Conservation (phyloP, 139 green algal genomes). For the Microglena sp. region DNA sequence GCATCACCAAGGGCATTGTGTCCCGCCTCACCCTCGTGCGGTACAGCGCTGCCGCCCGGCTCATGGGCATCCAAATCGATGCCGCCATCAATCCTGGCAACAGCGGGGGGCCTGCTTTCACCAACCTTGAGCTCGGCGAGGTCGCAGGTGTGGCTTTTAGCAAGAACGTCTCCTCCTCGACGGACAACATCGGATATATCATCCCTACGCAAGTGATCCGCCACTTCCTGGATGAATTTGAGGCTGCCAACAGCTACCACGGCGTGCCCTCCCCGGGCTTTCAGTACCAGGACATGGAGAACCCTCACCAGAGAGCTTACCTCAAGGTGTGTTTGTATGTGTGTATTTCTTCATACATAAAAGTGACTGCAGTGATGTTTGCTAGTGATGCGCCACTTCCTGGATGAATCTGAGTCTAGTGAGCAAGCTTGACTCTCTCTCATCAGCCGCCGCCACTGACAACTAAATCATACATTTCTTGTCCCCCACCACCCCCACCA, state of each 20-base stretch:
- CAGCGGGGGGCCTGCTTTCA: constrained; percentile 65
- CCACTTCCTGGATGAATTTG: constrained; percentile 61
- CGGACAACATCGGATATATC: constrained; percentile 76
- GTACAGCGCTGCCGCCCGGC: constrained; percentile 29
- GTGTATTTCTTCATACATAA: neutral
- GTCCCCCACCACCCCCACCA: too few species aligned
- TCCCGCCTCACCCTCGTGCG: constrained; percentile 42
- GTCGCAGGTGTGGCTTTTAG: constrained; percentile 62
- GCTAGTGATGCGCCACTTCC: too few species aligned
- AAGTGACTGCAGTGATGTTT: too few species aligned
- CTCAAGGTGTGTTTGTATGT: constrained; percentile 20
- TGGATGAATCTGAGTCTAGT: too few species aligned
- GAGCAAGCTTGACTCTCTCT: neutral
- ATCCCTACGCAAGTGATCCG: constrained; percentile 49
- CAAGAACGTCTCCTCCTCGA: constrained; percentile 42
- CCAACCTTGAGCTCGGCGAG: neutral
- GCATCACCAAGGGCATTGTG: constrained; percentile 47
- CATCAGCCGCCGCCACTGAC: neutral
- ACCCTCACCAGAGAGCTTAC: constrained; percentile 41
- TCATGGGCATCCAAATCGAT: constrained; percentile 58
- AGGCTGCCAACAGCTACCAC: constrained; percentile 33
- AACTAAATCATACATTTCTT: too few species aligned
- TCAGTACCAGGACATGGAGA: constrained; percentile 47
- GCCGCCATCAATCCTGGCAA: constrained; percentile 51
- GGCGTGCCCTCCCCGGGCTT: constrained; percentile 56